Base-by-base conservation (phyloP, 768 basidiomycete species). In the Phanerochaete carnosa region DNA sequence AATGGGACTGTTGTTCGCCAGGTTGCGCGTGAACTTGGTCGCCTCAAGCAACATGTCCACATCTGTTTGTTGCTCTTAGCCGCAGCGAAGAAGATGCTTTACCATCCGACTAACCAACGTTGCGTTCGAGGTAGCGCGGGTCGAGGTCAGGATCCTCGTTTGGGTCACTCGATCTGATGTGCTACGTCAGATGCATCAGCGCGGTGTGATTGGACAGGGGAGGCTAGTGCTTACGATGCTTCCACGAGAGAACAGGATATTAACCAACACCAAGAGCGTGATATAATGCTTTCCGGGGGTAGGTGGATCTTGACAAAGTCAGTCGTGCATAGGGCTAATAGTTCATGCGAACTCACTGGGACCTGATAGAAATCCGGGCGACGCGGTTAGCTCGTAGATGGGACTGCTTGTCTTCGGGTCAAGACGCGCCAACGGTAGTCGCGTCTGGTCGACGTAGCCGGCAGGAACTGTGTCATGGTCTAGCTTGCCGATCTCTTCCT, bases 181-280 rank as follows among this genome's bases (percentile, higher is more conserved):
- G 70, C 66, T 69, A 51, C 9, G 22, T 9, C 35, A 56, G 12
- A n/a, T 7, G 55, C 13, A 26, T 56, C 37, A 57, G 45, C 28
- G 3, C 9, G 15, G 23, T n/a, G 26, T 5, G 29, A 55, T 28
- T 35, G 45, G 22, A 15, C 6, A 30, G 9, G 12, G 52, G 3
- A 22, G 1, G 19, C 26, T 54, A 26, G 16, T n/a, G n/a, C 69
- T 45, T 45, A 71, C 69, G 33, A 73, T 68, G 2, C 67, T 69
- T 1, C 74, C 73, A 12, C 69, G 59, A 5, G 66, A 68, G 59
- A 71, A 72, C 4, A 65, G 64, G 51, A 68, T 64, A 35, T 68
- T 69, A 3, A 68, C 46, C 4, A 61, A 62, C 13, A 47, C 50
- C 7, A 53, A 60, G 12, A 73, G 43, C 25, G 66, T 66, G 49